Conservation (phyloP, 768 basidiomycete genomes). For the Mycena kentingensis region DNA sequence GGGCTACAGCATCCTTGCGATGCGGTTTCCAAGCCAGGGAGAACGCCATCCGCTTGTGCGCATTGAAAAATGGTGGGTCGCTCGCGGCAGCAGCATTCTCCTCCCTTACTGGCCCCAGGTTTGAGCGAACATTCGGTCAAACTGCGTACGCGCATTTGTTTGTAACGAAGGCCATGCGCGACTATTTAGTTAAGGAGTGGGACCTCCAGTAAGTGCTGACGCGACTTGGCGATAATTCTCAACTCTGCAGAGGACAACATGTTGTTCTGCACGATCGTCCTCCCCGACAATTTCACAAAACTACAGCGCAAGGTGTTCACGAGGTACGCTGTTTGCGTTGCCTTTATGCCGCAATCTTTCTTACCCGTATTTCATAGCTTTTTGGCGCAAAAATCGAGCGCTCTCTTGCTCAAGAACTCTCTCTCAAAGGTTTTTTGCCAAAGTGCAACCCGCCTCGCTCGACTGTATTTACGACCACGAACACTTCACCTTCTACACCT, state of each 20-base stretch:
- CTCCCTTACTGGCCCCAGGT: conserved; percentile 47
- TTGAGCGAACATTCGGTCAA: conserved; percentile 80
- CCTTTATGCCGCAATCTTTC: background rate
- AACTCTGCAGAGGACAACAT: conserved; percentile 64
- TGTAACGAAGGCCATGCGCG: conserved; percentile 87
- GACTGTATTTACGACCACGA: conserved; percentile 59
- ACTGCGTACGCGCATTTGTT: conserved; percentile 88
- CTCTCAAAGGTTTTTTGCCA: conserved; percentile 55
- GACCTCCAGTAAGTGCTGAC: conserved; percentile 61
- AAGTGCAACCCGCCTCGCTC: conserved; percentile 53
- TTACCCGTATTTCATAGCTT: conserved; percentile 37
- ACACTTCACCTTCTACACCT: conserved; percentile 24
- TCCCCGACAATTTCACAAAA: conserved; percentile 77
- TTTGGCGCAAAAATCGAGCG: conserved; percentile 48
- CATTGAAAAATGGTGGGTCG: conserved; percentile 70
- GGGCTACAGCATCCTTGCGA: conserved; percentile 88
- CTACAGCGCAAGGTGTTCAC: conserved; percentile 71
- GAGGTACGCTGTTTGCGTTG: conserved; percentile 49
- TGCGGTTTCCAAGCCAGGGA: conserved; percentile 63
- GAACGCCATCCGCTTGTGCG: conserved; percentile 65
- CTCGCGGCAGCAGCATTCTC: background rate
- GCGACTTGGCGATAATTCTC: background rate
- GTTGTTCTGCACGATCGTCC: conserved; percentile 88
- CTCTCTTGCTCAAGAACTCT: conserved; percentile 34
- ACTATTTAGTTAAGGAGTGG: conserved; percentile 72